Evolutionary conservation across 495 filamentous ascomycete species (phyloP).

Genomic region (Bathelium albidoporum): DNA sequence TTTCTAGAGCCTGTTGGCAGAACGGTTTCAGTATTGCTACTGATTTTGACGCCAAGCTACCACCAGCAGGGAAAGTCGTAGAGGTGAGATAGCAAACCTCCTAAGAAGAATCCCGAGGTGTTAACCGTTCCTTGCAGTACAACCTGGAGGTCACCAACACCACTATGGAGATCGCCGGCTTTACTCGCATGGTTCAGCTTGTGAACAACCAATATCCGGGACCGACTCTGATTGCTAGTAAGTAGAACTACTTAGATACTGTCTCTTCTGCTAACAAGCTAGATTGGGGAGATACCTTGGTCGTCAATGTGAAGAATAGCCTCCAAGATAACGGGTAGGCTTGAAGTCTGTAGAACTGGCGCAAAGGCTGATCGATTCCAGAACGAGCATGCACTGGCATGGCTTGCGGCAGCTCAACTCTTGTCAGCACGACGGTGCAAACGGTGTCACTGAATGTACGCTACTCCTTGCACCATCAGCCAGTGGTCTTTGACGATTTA

Average conservation of each 20-base stretch:
- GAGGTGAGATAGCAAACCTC: too few species aligned
- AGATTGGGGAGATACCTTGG: conserved; percentile 30
- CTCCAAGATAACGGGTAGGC: conserved; percentile 29
- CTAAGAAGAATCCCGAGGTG: too few species aligned
- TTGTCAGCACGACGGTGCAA: conserved; percentile 26
- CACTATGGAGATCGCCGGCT: conserved; percentile 9
- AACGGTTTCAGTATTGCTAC: too few species aligned
- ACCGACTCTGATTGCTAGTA: conserved; percentile 24
- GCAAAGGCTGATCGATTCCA: too few species aligned
- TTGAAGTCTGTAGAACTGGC: too few species aligned
- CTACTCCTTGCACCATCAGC: background rate
- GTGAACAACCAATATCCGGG: conserved; percentile 29
- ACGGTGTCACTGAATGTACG: conserved; percentile 30
- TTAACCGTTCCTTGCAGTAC: too few species aligned
- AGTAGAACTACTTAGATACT: conserved; percentile 15
- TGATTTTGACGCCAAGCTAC: too few species aligned
- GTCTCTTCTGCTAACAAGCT: too few species aligned
- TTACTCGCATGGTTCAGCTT: conserved; percentile 8
- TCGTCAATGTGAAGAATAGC: conserved; percentile 27
- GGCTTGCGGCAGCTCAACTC: conserved; percentile 28
- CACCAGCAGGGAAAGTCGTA: too few species aligned
- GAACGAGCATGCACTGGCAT: conserved; percentile 32
- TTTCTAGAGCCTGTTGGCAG: too few species aligned
- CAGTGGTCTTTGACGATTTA: too few species aligned
- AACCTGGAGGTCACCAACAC: conserved; percentile 13